Evolutionary conservation across 2,329 filamentous ascomycete genomes (phyloP).

Genomic region (Beauveria caledonica): DNA sequence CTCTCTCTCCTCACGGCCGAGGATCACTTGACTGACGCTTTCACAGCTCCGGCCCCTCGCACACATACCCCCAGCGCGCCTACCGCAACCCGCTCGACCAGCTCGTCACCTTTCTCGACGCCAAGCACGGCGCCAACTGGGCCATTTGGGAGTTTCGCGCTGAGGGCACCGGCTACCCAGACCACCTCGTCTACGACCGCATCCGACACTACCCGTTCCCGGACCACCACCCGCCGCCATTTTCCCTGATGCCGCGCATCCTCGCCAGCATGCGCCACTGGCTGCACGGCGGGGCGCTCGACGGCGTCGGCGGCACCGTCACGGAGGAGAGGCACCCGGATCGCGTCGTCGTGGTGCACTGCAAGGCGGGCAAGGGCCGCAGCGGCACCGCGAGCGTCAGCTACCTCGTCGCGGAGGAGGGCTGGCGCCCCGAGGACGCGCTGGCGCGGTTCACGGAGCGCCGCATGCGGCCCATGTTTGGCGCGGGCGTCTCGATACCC

Average conservation of each 20-base stretch:
- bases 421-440: conserved; percentile 46
- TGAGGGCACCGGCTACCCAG: conserved; percentile 92
- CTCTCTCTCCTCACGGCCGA: not conserved
- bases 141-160: conserved; percentile 97
- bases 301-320: conserved; percentile 9
- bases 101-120: conserved; percentile 80
- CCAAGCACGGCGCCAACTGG: conserved; percentile 77
- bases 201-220: conserved; percentile 93
- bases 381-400: conserved; percentile 83
- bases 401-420: conserved; percentile 83
- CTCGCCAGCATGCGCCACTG: conserved; percentile 91
- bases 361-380: conserved; percentile 92
- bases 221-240: conserved; percentile 94
- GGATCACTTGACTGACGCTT: conserved; percentile 10
- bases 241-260: conserved; percentile 77
- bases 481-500: conserved; percentile 83
- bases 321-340: conserved; percentile 2
- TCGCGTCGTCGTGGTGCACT: conserved; percentile 85
- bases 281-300: conserved; percentile 48
- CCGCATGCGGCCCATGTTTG: conserved; percentile 84
- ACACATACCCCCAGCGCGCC: conserved; percentile 80
- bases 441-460: conserved; percentile 61
- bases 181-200: conserved; percentile 75
- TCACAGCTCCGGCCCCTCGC: conserved; percentile 75
- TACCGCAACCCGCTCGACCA: conserved; percentile 90